Evolutionary conservation across 805 yeast species (phyloP), one percentile per base, ranked within the genome.

Genomic region (Hanseniaspora valbyensis): DNA sequence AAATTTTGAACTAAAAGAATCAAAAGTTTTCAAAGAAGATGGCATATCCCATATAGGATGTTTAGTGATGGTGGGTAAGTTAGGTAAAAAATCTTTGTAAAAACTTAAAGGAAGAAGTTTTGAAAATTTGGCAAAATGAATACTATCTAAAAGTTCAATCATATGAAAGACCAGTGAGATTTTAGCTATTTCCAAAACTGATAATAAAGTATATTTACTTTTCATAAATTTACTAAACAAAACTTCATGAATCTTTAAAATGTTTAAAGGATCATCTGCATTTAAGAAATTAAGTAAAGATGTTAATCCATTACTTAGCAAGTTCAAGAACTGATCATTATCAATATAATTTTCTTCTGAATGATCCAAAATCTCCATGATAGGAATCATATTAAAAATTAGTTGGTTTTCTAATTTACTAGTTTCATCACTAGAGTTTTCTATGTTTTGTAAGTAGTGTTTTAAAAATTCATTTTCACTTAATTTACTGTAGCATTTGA

Each of bases 301-400:
- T 14, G 51, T 32, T 13, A 48, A 5, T 25, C 51, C 51, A 14
- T 48, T 37, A 5, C 24, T 24, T 12, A 48, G 25, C 13, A 48
- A 40, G 5, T 10, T 48, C 55, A 57, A 13, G 58, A 54, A 51
- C 9, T 48, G 51, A 14, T 18, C 34, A 24, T 63, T 61, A 18
- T 61, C 55, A 8, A 57, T 38, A 26, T 53, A 58, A 52, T 61
- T 57, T 19, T 59, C 49, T 25, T 61, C 61, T 7, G 66, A 63
- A 52, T 64, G 68, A 50, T 65, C 68, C 26, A 64, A 54, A 1
- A 64, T 32, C 52, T 65, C 68, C 67, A 65, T 48, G 58, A 12
- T 64, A 37, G 24, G 62, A 4, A 48, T 48, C 26, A 48, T 21
- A 21, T n/a, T 33, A 3, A 40, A 26, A 19, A 48, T 29, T 8